Evolutionary conservation across 2,329 filamentous ascomycete species (phyloP), one percentile per base, ranked within the genome.

Genomic region (Periconia macrospinosa): DNA sequence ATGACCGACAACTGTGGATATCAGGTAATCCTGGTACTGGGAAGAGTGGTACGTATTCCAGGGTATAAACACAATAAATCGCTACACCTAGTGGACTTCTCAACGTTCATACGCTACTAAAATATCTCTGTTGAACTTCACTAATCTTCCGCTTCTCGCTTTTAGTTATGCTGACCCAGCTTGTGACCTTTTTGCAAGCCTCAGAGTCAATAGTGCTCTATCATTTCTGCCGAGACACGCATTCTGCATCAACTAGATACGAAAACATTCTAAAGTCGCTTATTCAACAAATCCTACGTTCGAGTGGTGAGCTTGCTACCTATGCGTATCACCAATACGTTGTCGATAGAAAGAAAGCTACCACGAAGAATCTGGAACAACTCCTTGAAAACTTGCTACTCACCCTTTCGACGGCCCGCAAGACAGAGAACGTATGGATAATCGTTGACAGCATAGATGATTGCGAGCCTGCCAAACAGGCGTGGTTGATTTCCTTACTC

Each of bases 361-460:
- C 57, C 1, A 52, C 46, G n/a, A 23, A 45, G 2, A 50, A 19
- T 18, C 47, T 67, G 18, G 60, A 57, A 55, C 49, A 54, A n/a
- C 52, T 72, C 14, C 15, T 69, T 3, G 35, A 52, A 35, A 56
- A 27, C 10, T 41, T 66, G 6, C 46, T 66, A 18, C 17, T 44
- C 7, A 37, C 52, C 6, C 40, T 58, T 2, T 30, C 52, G 1
- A 49, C 50, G 13, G 54, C 57, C 13, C 35, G 51, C 10, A 14
- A 53, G 13, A 42, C 19, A 1, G 30, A 53, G 8, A 55, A 56
- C 13, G 30, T 61, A 10, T 65, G 61, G 40, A 56, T 71, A 8
- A 49, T 71, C 11, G 35, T 71, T 20, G 68, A 71, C 50, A 66
- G 68, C 2, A 20, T 69, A 8, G 65, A 71, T 27, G 68, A 71